A percentile compares a stretch with the other conserved stretches of the same genome.
phyloP scores from a whole-genome alignment of 805 yeast genomes.

The Blastobotrys terrestris region DNA sequence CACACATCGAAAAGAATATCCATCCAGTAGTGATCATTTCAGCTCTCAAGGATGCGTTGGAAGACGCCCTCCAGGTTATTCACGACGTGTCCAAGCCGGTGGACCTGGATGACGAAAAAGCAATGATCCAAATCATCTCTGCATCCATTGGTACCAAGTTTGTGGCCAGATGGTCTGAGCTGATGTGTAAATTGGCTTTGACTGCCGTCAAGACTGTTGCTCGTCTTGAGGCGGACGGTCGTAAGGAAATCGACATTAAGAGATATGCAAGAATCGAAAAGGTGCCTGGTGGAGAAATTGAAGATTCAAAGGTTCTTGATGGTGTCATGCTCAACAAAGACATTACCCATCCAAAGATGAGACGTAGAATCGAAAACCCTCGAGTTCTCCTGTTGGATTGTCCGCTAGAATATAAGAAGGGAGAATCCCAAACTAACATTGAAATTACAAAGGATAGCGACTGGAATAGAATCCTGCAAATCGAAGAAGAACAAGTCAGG shows the following conservation, averaged over 20 bases:
- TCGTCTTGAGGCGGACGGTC: conserved; percentile 37
- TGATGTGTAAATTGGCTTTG: conserved; percentile 85
- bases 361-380: conserved; percentile 81
- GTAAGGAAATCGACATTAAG: conserved; percentile 82
- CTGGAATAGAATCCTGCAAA: conserved; percentile 91
- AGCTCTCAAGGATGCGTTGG: conserved; percentile 84
- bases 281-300: conserved; percentile 96
- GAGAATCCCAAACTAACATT: conserved; percentile 96
- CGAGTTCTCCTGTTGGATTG: conserved; percentile 85
- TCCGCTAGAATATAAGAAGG: conserved; percentile 97
- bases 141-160: conserved; percentile 97
- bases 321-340: conserved; percentile 94
- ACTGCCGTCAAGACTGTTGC: conserved; percentile 82
- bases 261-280: conserved; percentile 91
- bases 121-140: conserved; percentile 77
- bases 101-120: conserved; percentile 74
- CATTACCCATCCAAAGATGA: conserved; percentile 98
- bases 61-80: conserved; percentile 85
- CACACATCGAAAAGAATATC: conserved; percentile 84
- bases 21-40: conserved; percentile 96
- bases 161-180: conserved; percentile 81
- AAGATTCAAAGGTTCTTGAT: conserved; percentile 79
- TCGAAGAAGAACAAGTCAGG: conserved; percentile 96
- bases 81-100: conserved; percentile 78
- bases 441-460: conserved; percentile 95